A percentile compares a stretch with the other conserved stretches of the same genome.
Evolutionary conservation across 306 rosid genomes (phyloP).

Genomic region (Crotalaria pallida): DNA sequence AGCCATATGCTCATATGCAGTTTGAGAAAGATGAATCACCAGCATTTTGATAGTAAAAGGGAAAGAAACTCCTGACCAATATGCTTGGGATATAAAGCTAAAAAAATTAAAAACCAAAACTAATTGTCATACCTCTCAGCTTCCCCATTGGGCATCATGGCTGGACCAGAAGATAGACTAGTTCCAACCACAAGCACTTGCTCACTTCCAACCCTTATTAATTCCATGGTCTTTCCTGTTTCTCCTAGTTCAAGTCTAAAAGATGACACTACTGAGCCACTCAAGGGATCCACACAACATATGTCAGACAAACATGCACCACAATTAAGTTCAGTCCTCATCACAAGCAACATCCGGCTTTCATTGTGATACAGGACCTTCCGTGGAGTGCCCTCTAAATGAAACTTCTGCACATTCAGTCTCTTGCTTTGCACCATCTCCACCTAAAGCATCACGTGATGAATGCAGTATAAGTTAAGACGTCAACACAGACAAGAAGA

Average conservation of each 20-base stretch:
- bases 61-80: constrained; percentile 17
- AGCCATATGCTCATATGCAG: constrained; percentile 1
- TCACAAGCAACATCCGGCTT: constrained; percentile 78
- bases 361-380: constrained; percentile 85
- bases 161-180: constrained; percentile 76
- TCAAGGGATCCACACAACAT: constrained; percentile 83
- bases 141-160: constrained; percentile 80
- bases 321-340: constrained; percentile 76
- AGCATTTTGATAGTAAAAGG: constrained; percentile 8
- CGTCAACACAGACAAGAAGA: constrained; percentile 16
- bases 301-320: constrained; percentile 67
- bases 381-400: constrained; percentile 88
- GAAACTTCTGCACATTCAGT: constrained; percentile 89
- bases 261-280: constrained; percentile 70
- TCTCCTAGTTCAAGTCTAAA: constrained; percentile 78
- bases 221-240: constrained; percentile 83
- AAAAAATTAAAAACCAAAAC: constrained; percentile 10
- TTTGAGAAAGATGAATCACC: not conserved
- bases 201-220: constrained; percentile 70
- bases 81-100: constrained; percentile 12
- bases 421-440: constrained; percentile 95
- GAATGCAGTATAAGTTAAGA: constrained; percentile 21
- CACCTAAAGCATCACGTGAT: constrained; percentile 53
- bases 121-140: constrained; percentile 64
- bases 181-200: constrained; percentile 87